Evolutionary conservation across 108 stramenopile genomes (phyloP), one percentile per base, ranked within the genome.

Genomic region (Fragilaria crotonensis): DNA sequence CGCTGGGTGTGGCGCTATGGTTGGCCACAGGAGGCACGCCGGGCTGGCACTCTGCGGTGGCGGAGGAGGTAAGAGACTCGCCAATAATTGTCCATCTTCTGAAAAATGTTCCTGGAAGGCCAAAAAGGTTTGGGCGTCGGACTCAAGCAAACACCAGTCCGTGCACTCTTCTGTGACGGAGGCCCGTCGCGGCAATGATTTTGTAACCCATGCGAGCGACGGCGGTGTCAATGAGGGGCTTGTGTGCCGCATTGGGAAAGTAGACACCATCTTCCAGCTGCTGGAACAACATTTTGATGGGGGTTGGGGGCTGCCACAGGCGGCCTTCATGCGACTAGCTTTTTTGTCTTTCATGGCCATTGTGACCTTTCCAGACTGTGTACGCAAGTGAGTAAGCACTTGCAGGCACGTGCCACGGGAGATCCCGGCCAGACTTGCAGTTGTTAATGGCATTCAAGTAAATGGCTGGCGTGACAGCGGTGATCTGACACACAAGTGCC

Each of bases 291-390:
- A 17, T 29, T 52, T 64, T 64, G 36, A 71, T 53, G 4, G 70
- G 70, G 48, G 47, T 21, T 2, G 26, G 11, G 28, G 64, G 57
- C 25, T 65, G 45, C 50, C n/a, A n/a, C 49, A 71, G 21, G 63
- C 29, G 26, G 19, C 27, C 2, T 26, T 21, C 25, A 65, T 18
- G 9, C 19, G 3, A 3, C 41, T 29, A 3, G 5, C 17, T 30
- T 65, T 71, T 11, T 45, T 33, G 29, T 41, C 51, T 4, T 65
- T n/a, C 4, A 65, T 51, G 18, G n/a, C 4, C 9, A 64, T 20
- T 14, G 55, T 47, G 19, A 71, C 5, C 5, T 25, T 46, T 20
- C 70, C 70, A 29, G 64, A 71, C 2, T 7, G 26, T 20, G 55
- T 44, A 11, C 46, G 20, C 27, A 71, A 33, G 57, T 59, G 57